A percentile compares a stretch with the other conserved stretches of the same genome.
Conservation (phyloP, 768 basidiomycete genomes). For the Tylopilus rubrobrunneus region DNA sequence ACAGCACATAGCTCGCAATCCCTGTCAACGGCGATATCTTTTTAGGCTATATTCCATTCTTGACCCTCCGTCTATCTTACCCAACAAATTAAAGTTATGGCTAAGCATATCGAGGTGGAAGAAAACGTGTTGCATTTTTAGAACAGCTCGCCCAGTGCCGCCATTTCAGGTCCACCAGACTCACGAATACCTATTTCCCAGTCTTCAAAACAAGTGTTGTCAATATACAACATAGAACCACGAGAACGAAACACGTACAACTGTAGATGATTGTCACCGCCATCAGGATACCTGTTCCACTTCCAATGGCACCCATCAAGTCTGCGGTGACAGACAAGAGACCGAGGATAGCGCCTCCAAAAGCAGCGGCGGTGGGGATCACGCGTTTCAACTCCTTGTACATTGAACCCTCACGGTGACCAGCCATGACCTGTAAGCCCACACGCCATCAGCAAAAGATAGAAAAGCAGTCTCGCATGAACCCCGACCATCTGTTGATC, state of each 20-base stretch:
- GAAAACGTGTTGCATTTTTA: slow-evolving; percentile 32
- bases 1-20: not conserved
- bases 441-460: not conserved
- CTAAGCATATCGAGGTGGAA: slow-evolving; percentile 1
- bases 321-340: slow-evolving; percentile 89
- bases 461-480: not conserved
- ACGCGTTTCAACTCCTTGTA: slow-evolving; percentile 99
- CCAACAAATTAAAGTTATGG: slow-evolving; percentile 1
- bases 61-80: slow-evolving; percentile 9
- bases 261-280: slow-evolving; percentile 97
- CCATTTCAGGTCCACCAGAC: slow-evolving; percentile 79
- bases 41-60: slow-evolving; percentile 1
- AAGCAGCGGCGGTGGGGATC: slow-evolving; percentile 95
- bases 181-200: slow-evolving; percentile 90
- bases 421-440: slow-evolving; percentile 60
- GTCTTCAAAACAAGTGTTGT: slow-evolving; percentile 42
- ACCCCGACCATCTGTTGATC: slow-evolving; percentile 89
- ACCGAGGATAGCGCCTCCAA: slow-evolving; percentile 96
- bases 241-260: slow-evolving; percentile 28
- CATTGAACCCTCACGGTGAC: slow-evolving; percentile 96
- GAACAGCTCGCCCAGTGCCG: slow-evolving; percentile 73
- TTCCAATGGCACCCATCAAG: slow-evolving; percentile 93
- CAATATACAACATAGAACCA: not conserved
- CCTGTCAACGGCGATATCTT: not conserved
- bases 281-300: slow-evolving; percentile 95